These are phyloP conservation scores for Hapsidospora chrysogenum DNA, from an alignment of 495 filamentous ascomycete species.

Conservation along the genomic window DNA sequence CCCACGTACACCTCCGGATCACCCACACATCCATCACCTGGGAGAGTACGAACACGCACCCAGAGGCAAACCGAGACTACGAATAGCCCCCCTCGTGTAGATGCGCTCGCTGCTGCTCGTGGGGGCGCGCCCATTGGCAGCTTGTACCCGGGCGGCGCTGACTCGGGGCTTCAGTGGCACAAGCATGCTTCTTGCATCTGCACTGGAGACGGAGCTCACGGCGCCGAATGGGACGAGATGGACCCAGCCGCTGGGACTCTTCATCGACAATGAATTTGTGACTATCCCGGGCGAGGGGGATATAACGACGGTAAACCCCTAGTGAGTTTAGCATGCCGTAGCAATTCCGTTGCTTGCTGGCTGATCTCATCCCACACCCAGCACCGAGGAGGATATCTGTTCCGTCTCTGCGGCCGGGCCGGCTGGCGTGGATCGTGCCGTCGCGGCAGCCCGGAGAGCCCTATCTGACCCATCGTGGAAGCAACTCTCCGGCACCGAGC, in stretches of 20 bases:
- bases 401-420: constrained; percentile 70
- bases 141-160: too few species aligned
- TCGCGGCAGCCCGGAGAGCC: constrained; percentile 68
- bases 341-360: background rate
- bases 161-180: too few species aligned
- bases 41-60: too few species aligned
- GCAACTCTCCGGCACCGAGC: constrained; percentile 52
- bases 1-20: too few species aligned
- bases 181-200: too few species aligned
- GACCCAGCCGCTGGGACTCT: constrained; percentile 66
- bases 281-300: constrained; percentile 60
- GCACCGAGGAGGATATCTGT: constrained; percentile 69
- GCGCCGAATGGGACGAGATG: constrained; percentile 84
- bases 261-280: constrained; percentile 96
- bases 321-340: constrained; percentile 41
- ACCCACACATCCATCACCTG: too few species aligned
- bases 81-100: too few species aligned
- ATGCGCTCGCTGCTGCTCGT: too few species aligned
- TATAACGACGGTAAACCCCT: constrained; percentile 68
- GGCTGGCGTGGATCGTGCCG: constrained; percentile 73
- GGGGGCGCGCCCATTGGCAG: too few species aligned
- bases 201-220: too few species aligned
- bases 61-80: too few species aligned
- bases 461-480: constrained; percentile 78
- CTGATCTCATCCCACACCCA: constrained; percentile 19